Evolutionary conservation across 2,329 filamentous ascomycete species (phyloP).

Genomic region (Colletotrichum plurivorum): DNA sequence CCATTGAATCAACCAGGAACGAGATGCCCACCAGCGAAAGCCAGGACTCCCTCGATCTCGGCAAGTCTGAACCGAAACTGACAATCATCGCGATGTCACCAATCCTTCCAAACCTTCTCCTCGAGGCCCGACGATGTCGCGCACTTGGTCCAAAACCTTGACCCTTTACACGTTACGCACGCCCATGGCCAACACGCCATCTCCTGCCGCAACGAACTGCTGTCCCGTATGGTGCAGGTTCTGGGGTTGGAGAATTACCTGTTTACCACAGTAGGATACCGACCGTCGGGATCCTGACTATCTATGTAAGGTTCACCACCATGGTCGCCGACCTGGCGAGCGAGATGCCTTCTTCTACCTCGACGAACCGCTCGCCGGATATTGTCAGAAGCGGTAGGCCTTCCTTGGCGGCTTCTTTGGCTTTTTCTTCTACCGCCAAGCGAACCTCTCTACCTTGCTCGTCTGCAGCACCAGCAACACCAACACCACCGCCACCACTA

Average conservation of each 20-base stretch:
- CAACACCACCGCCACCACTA: not conserved
- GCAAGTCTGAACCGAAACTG: conserved; percentile 21
- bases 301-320: not conserved
- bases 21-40: not conserved
- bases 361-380: conserved; percentile 23
- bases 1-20: conserved; percentile 1
- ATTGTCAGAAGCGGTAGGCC: conserved; percentile 8
- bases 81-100: conserved; percentile 14
- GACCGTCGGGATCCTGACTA: not conserved
- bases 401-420: conserved; percentile 11
- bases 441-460: not conserved
- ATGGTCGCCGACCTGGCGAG: not conserved
- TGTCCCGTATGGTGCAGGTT: not conserved
- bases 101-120: conserved; percentile 11
- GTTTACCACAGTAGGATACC: no score
- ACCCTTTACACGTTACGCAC: not conserved
- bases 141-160: not conserved
- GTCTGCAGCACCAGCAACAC: not conserved
- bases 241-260: not conserved
- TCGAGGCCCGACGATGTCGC: conserved; percentile 1
- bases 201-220: conserved; percentile 14
- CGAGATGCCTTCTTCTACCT: conserved; percentile 8
- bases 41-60: conserved; percentile 14
- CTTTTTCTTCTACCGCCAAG: not conserved
- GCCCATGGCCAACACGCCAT: no score